A percentile compares a stretch with the other conserved stretches of the same genome.
Conservation (phyloP, 2,329 filamentous ascomycete species). For the Sporothrix schenckii region DNA sequence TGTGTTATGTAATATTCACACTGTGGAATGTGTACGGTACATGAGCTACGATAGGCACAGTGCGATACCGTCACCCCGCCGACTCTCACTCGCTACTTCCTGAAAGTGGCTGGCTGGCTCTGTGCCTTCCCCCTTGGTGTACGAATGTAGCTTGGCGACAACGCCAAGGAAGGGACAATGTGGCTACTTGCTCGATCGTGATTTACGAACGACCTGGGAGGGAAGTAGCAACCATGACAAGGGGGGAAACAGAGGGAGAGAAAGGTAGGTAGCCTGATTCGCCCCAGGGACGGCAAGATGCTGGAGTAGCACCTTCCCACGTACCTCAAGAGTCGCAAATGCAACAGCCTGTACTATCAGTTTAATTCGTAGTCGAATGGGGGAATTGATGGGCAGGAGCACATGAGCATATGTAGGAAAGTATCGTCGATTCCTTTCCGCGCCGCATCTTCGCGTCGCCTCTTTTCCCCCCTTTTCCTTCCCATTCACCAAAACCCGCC, state of each 20-base stretch:
- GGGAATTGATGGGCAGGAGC: slow-evolving; percentile 11
- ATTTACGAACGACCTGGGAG: not conserved
- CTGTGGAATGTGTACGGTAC: not conserved
- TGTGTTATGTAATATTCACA: not conserved
- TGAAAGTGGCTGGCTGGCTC: slow-evolving; percentile 16
- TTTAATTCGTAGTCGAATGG: not conserved
- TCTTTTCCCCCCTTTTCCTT: not conserved
- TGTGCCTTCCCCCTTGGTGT: no score
- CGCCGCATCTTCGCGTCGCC: not conserved
- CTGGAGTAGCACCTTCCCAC: slow-evolving; percentile 18
- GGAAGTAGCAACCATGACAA: slow-evolving; percentile 14
- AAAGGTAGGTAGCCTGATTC: no score
- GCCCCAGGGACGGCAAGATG: slow-evolving; percentile 6
- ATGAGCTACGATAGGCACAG: not conserved
- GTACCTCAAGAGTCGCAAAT: not conserved
- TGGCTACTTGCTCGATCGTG: not conserved
- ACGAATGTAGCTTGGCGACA: slow-evolving; percentile 18
- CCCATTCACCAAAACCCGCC: not conserved
- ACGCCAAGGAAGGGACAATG: slow-evolving; percentile 14
- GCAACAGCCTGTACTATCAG: slow-evolving; percentile 19
- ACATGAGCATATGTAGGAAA: not conserved
- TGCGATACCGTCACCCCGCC: not conserved
- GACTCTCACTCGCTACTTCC: not conserved
- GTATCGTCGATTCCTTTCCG: not conserved
- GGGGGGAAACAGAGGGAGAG: not conserved